These are phyloP conservation scores for Ricinus communis DNA, from an alignment of 345 rosid genomes.

Conservation along the genomic window DNA sequence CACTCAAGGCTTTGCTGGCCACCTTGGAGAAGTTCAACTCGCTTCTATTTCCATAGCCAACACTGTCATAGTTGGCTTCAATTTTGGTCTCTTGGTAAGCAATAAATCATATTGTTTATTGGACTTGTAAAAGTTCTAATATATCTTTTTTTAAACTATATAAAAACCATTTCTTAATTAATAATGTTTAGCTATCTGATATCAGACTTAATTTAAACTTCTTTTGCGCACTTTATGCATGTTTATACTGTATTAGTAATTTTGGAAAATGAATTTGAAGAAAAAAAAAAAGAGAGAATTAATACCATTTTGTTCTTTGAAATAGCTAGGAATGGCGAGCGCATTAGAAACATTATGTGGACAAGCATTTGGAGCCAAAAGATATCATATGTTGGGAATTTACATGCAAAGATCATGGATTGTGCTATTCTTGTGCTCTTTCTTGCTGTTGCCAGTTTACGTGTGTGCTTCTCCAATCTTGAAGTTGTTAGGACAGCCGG, in stretches of 20 bases:
- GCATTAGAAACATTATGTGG: constrained; percentile 74
- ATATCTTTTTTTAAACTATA: not conserved
- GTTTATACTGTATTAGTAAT: not conserved
- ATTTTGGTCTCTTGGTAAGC: constrained; percentile 61
- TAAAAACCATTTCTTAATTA: too few relatives aligned
- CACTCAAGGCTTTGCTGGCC: constrained; percentile 67
- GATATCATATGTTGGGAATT: constrained; percentile 55
- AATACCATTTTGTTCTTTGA: not conserved
- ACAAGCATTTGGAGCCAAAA: constrained; percentile 73
- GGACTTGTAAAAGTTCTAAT: too few relatives aligned
- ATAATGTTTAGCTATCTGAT: too few relatives aligned
- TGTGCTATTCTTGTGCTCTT: constrained; percentile 44
- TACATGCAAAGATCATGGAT: constrained; percentile 79
- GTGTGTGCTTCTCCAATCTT: constrained; percentile 55
- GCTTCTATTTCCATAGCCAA: constrained; percentile 66
- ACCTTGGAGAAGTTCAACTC: constrained; percentile 57
- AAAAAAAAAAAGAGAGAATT: too few relatives aligned
- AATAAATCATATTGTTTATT: too few relatives aligned
- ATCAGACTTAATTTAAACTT: too few relatives aligned
- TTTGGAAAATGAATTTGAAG: too few relatives aligned
- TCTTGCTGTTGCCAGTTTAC: constrained; percentile 51
- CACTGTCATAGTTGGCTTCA: constrained; percentile 64
- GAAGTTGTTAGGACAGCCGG: constrained; percentile 59
- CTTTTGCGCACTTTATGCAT: too few relatives aligned
- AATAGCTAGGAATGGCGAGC: constrained; percentile 75